Evolutionary conservation across 1,284 basidiomycete species (phyloP).

Genomic region (Tilletia walkeri): DNA sequence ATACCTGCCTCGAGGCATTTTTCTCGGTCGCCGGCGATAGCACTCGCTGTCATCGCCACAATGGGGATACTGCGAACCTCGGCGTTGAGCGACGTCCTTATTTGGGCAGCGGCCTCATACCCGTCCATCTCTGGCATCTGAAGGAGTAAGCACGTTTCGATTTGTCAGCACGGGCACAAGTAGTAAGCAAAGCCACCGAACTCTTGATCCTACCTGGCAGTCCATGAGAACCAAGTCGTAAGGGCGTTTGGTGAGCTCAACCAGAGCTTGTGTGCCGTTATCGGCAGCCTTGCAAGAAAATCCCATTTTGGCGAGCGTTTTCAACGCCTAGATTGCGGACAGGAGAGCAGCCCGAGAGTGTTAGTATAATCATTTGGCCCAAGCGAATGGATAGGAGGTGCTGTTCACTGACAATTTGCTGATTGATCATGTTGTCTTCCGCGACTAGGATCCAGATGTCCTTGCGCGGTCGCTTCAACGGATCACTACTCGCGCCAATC

Average conservation of each 20-base stretch:
- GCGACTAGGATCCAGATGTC: conserved; percentile 52
- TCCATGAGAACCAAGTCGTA: conserved; percentile 41
- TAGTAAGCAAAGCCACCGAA: neutral
- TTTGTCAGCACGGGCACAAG: neutral
- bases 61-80: conserved; percentile 44
- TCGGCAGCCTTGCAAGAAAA: conserved; percentile 48
- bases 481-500: conserved; percentile 36
- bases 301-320: conserved; percentile 48
- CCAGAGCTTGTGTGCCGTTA: conserved; percentile 45
- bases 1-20: conserved; percentile 47
- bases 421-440: conserved; percentile 52
- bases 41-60: conserved; percentile 48
- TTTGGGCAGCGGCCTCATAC: conserved; percentile 42
- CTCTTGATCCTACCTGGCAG: neutral
- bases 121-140: conserved; percentile 50
- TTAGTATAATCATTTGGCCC: neutral
- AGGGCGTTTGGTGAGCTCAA: conserved; percentile 35
- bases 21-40: conserved; percentile 47
- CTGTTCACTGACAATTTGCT: conserved; percentile 31
- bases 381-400: too few species aligned
- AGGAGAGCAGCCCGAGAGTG: neutral
- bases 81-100: conserved; percentile 39
- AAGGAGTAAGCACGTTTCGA: neutral
- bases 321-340: conserved; percentile 27
- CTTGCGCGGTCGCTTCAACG: conserved; percentile 39